Percentiles rank a stretch among this genome's conserved stretches.
phyloP scores from a whole-genome alignment of 768 basidiomycete genomes.

The Cystobasidiopsis lactophilus region DNA sequence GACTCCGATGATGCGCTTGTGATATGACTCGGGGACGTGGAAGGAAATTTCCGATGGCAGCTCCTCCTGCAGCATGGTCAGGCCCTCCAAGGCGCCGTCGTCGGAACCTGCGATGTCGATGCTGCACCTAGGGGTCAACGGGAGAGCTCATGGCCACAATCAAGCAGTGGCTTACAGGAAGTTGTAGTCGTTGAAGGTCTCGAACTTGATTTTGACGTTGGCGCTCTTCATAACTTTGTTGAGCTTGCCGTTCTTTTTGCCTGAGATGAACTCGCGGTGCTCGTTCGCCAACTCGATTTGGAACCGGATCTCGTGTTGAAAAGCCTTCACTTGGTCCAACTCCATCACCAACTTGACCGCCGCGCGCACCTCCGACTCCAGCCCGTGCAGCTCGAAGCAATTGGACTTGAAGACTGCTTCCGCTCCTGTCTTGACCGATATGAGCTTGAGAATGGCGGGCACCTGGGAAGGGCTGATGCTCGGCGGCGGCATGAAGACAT shows the following conservation, averaged over 20 bases:
- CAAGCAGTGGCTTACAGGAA: slow-evolving; percentile 18
- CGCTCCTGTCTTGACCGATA: slow-evolving; percentile 65
- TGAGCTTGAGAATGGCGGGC: slow-evolving; percentile 60
- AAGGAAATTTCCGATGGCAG: slow-evolving; percentile 96
- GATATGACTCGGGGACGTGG: slow-evolving; percentile 92
- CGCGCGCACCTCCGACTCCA: slow-evolving; percentile 70
- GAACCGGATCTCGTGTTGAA: slow-evolving; percentile 94
- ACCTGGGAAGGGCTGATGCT: slow-evolving; percentile 63
- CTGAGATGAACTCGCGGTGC: slow-evolving; percentile 93
- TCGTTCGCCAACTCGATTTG: slow-evolving; percentile 95
- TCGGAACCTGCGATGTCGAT: slow-evolving; percentile 70
- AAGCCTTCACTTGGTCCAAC: slow-evolving; percentile 66
- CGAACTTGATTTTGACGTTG: slow-evolving; percentile 95
- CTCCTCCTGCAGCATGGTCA: slow-evolving; percentile 81
- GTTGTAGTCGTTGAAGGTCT: slow-evolving; percentile 60
- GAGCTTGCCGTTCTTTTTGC: slow-evolving; percentile 98
- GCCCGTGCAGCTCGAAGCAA: slow-evolving; percentile 90
- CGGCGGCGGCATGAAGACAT: slow-evolving; percentile 55
- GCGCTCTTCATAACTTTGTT: slow-evolving; percentile 99
- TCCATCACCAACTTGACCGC: slow-evolving; percentile 73
- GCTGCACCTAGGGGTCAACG: no score
- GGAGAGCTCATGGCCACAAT: neutral
- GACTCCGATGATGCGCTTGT: slow-evolving; percentile 97
- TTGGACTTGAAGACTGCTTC: slow-evolving; percentile 93
- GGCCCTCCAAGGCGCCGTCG: slow-evolving; percentile 60